A percentile compares a stretch with the other conserved stretches of the same genome.
phyloP scores from a whole-genome alignment of 148 eudicot genomes.

The Gaultheria prostrata region DNA sequence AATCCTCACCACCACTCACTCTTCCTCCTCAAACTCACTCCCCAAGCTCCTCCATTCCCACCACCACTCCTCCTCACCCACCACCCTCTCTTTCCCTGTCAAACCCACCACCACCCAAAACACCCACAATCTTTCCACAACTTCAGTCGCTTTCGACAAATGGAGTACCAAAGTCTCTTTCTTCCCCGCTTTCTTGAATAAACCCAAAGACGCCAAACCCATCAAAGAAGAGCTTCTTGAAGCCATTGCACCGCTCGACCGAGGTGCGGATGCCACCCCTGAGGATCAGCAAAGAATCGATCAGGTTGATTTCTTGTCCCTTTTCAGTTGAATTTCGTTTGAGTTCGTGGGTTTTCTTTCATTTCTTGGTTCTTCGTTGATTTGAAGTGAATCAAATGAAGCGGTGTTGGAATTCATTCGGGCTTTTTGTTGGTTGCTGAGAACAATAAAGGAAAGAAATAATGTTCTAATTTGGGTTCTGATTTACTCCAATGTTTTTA shows the following conservation, averaged over 20 bases:
- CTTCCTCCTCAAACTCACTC: constrained; percentile 6
- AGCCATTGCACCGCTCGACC: constrained; percentile 19
- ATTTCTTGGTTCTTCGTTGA: neutral
- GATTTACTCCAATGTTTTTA: too few species aligned
- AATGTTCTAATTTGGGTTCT: neutral
- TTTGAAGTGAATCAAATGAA: neutral
- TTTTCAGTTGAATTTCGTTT: neutral
- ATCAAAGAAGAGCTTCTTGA: constrained; percentile 22
- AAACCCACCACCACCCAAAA: constrained; percentile 21
- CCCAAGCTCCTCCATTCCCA: constrained; percentile 16
- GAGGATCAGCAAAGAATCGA: constrained; percentile 21
- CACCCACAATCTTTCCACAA: neutral
- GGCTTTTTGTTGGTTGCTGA: neutral
- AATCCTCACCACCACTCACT: constrained; percentile 14
- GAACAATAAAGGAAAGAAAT: neutral
- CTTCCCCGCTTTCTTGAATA: constrained; percentile 22
- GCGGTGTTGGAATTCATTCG: neutral
- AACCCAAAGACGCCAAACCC: constrained; percentile 20
- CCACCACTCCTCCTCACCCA: constrained; percentile 2
- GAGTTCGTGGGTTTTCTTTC: neutral
- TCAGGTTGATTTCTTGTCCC: neutral
- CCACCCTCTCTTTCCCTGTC: constrained; percentile 16
- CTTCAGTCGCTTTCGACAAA: neutral
- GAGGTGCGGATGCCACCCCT: constrained; percentile 22
- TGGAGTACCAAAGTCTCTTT: constrained; percentile 23